phyloP scores from a whole-genome alignment of 2,329 filamentous ascomycete genomes.

The Ophiosphaerella narmari region DNA sequence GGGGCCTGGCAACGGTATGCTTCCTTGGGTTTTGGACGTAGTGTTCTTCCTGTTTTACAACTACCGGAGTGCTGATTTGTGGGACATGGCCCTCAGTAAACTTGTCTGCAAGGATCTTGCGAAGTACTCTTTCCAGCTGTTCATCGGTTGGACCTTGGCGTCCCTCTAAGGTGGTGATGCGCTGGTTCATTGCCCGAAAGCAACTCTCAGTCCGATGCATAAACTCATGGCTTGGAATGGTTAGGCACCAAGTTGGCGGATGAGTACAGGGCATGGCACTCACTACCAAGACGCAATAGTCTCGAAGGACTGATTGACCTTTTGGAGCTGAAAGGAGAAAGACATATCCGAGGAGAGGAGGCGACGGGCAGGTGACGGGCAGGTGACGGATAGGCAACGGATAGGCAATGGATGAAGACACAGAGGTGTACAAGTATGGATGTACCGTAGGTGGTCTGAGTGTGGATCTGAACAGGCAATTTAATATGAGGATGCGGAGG shows the following conservation, averaged over 20 bases:
- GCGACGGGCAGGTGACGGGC: neutral
- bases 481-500: slow-evolving; percentile 21
- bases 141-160: slow-evolving; percentile 36
- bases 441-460: neutral
- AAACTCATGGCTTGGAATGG: slow-evolving; percentile 27
- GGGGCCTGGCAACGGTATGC: slow-evolving; percentile 13
- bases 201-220: slow-evolving; percentile 37
- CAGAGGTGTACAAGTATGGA: neutral
- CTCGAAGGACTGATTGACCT: slow-evolving; percentile 41
- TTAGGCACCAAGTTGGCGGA: slow-evolving; percentile 8
- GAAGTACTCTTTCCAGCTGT: slow-evolving; percentile 41
- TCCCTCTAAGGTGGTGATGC: slow-evolving; percentile 32
- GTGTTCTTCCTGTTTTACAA: slow-evolving; percentile 18
- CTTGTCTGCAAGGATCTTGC: slow-evolving; percentile 41
- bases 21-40: slow-evolving; percentile 24
- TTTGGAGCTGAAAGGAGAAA: slow-evolving; percentile 36
- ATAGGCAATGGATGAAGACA: neutral
- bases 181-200: slow-evolving; percentile 34
- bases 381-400: neutral
- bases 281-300: slow-evolving; percentile 40
- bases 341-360: slow-evolving; percentile 26
- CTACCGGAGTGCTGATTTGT: slow-evolving; percentile 8
- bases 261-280: neutral
- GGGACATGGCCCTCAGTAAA: slow-evolving; percentile 23
- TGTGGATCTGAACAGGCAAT: slow-evolving; percentile 1